Evolutionary conservation across 768 basidiomycete genomes (phyloP).

Genomic region (Podaxis mareebaensis): DNA sequence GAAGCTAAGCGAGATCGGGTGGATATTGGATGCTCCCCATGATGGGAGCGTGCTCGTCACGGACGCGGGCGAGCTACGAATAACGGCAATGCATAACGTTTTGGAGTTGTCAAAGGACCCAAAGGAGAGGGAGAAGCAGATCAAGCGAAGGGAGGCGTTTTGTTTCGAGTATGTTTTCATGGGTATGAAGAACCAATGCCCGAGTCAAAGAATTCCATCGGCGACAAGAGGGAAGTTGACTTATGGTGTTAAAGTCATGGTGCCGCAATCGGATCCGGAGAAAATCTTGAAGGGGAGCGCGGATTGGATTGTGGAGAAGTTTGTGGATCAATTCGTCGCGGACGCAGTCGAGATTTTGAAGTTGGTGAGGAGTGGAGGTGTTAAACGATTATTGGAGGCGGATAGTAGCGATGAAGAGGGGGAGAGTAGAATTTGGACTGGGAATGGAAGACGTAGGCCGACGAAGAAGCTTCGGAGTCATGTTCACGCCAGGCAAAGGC

Average conservation of each 20-base stretch:
- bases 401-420: constrained; percentile 2
- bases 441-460: background rate
- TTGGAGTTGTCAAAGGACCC: constrained; percentile 4
- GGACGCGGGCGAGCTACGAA: background rate
- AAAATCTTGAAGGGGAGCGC: background rate
- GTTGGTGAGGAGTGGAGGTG: background rate
- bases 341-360: background rate
- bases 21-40: background rate
- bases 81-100: constrained; percentile 9
- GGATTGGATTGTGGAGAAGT: background rate
- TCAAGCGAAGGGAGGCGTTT: background rate
- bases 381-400: background rate
- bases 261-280: background rate
- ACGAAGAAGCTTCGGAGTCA: background rate
- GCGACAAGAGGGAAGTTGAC: background rate
- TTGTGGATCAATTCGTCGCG: background rate
- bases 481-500: background rate
- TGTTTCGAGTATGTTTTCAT: background rate
- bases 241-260: background rate
- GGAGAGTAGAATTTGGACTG: background rate
- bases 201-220: background rate
- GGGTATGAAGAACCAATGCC: background rate
- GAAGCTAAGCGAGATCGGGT: background rate
- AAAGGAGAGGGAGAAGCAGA: background rate
- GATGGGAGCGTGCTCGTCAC: constrained; percentile 6